Evolutionary conservation across 2,329 filamentous ascomycete genomes (phyloP), one percentile per base, ranked within the genome.

Genomic region (Xenoacremonium recifei): DNA sequence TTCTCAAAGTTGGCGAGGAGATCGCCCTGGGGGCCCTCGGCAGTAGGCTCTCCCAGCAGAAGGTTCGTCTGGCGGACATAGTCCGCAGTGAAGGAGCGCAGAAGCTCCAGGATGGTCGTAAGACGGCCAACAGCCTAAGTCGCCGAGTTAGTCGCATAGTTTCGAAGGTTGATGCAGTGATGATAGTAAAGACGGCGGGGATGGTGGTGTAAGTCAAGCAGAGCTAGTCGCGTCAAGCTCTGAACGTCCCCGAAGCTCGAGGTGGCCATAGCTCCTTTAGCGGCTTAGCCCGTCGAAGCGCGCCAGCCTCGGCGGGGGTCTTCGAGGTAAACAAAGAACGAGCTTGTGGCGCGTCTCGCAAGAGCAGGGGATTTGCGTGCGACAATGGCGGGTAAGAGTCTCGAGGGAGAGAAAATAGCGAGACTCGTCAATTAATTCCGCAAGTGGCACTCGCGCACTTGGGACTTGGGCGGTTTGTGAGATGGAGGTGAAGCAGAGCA

Each of bases 41-140:
- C 69, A 37, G 72, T 74, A 57, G 69, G 76, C 70, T 78, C 82
- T 53, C 84, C 84, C 19, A 96, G 79, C 35, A 95, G 80, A 6
- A 89, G 83, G 65, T 91, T 89, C 55, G 87, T 90, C 73, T 96
- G 89, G 62, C 89, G 85, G 60, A 95, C 80, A 69, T 95, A 96
- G 55, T 91, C 88, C 58, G 82, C 79, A 51, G 87, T 85, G 57
- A 95, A 84, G 45, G 84, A 84, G 60, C 87, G 84, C 62, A 96
- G 83, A 30, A 89, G 79, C 47, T 84, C 82, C 59, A 91, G 82
- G 37, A 96, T 85, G 44, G 85, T 87, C 51, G 85, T 82, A 51
- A 95, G 82, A 42, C 88, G 82, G 21, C 57, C 59, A 39, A 69
- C 56, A 41, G 65, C 63, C 59, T 87, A 21, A 21, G 34, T 13